Evolutionary conservation across 345 rosid species (phyloP).

Genomic region (Lepidium aucheri): DNA sequence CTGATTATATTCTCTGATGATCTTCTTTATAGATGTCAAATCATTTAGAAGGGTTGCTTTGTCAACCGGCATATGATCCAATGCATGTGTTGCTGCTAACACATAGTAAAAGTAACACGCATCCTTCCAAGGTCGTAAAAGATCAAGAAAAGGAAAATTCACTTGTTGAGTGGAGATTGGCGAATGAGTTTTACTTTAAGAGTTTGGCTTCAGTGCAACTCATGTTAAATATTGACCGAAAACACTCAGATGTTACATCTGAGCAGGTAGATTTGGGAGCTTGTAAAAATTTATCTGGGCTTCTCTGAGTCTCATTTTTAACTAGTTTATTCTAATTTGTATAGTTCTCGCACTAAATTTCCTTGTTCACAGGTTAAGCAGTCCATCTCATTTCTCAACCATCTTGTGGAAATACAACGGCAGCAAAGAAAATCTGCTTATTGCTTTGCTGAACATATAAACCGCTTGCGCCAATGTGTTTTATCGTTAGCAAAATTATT

Average conservation of each 20-base stretch:
- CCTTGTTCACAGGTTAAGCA: slow-evolving; percentile 46
- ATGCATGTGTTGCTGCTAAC: slow-evolving; percentile 51
- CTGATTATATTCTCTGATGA: slow-evolving; percentile 14
- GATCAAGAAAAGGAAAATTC: slow-evolving; percentile 12
- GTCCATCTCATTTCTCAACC: slow-evolving; percentile 68
- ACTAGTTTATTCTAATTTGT: slow-evolving; percentile 8
- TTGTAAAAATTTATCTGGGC: neutral
- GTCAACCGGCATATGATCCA: slow-evolving; percentile 58
- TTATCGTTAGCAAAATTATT: slow-evolving; percentile 35
- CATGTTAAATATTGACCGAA: slow-evolving; percentile 50
- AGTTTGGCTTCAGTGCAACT: slow-evolving; percentile 72
- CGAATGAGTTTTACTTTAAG: slow-evolving; percentile 68
- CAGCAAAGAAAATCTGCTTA: slow-evolving; percentile 61
- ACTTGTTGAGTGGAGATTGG: slow-evolving; percentile 52
- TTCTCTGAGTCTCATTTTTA: neutral
- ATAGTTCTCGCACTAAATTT: slow-evolving; percentile 6
- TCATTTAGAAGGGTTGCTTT: slow-evolving; percentile 48
- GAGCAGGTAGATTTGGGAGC: slow-evolving; percentile 54
- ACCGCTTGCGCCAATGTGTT: slow-evolving; percentile 36
- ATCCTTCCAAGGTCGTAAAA: slow-evolving; percentile 23
- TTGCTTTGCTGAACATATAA: slow-evolving; percentile 41
- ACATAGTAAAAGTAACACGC: slow-evolving; percentile 28
- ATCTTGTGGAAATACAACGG: slow-evolving; percentile 71
- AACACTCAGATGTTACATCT: slow-evolving; percentile 60
- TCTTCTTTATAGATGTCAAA: slow-evolving; percentile 42